A percentile compares a stretch with the other conserved stretches of the same genome.
phyloP scores from a whole-genome alignment of 1,139 yeast genomes.

The Saccharomyces hybrid region DNA sequence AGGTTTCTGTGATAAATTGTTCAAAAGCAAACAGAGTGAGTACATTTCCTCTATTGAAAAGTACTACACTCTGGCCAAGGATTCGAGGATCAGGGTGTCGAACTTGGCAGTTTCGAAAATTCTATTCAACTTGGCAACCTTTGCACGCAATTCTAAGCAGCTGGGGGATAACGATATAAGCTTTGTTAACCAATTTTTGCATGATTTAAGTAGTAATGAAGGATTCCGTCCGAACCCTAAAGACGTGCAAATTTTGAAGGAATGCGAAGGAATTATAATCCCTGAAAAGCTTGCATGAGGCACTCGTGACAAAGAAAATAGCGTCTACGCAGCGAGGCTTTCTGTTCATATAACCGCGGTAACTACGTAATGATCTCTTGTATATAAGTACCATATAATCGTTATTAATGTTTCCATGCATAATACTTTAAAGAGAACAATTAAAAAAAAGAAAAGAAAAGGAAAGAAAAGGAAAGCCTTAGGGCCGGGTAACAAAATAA shows the following conservation, averaged over 20 bases:
- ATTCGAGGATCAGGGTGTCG: neutral
- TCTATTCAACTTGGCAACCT: neutral
- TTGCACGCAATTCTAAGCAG: neutral
- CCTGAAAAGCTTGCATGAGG: neutral
- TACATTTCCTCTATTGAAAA: neutral
- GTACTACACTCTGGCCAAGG: neutral
- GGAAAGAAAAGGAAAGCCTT: neutral
- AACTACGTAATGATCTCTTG: neutral
- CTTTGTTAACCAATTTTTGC: neutral
- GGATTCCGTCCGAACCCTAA: neutral
- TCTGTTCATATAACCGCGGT: neutral
- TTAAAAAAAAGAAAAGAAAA: neutral
- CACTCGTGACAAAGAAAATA: neutral
- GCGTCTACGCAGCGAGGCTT: neutral
- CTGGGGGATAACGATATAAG: neutral
- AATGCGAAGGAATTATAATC: neutral
- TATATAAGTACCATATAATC: neutral
- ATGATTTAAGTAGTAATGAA: neutral
- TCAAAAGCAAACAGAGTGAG: neutral
- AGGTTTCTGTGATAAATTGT: neutral
- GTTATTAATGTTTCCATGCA: neutral
- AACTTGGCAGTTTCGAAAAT: neutral
- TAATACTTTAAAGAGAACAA: neutral
- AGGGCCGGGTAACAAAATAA: neutral
- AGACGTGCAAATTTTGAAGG: neutral